Base-by-base conservation (phyloP, 257 asterid genomes). In the Galeopsis tetrahit region DNA sequence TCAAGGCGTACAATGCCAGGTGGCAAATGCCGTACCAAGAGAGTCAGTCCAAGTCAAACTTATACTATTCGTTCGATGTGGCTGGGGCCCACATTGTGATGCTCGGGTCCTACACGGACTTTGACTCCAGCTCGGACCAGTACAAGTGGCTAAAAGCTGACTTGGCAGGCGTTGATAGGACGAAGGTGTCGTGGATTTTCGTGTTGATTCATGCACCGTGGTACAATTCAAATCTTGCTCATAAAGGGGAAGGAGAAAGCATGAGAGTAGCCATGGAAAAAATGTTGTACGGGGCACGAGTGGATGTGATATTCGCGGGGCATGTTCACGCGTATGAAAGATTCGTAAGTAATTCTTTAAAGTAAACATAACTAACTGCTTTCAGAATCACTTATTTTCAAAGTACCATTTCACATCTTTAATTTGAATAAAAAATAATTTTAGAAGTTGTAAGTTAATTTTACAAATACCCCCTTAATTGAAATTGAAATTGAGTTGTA, bases 301-400 rank as follows among this genome's bases (percentile, higher is more conserved):
- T 88, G 1, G 97, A 92, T 40, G 71, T 78, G 17, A 83, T 89
- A 31, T 89, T 91, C 42, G 75, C 96, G 0, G 97, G 97, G 4
- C 96, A 92, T 73, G 97, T 92, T 73, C 97, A 92, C 71, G 89
- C 97, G 0, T 92, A 92, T 4, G 96, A 92, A 60, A 87, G 97
- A 72, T 92, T 92, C 40, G 97, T 92, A 69, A 88, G 97, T 86
- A 1, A 15, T n/a, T n/a, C n/a, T n/a, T n/a, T n/a, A n/a, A n/a
- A n/a, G n/a, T n/a, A n/a, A 36, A 8, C 10, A 14, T 3, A 2
- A 21, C 1, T 21, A 21, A 21, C 28, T 0, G 1, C 28, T 21
- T 21, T 21, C 28, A 21, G 28, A 21, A 21, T 21, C 28, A 21
- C 28, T 21, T 21, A 21, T 21, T 21, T 21, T 21, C 28, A 21